phyloP scores from a whole-genome alignment of 176 grass and related monocot species.

The Oryza punctata region DNA sequence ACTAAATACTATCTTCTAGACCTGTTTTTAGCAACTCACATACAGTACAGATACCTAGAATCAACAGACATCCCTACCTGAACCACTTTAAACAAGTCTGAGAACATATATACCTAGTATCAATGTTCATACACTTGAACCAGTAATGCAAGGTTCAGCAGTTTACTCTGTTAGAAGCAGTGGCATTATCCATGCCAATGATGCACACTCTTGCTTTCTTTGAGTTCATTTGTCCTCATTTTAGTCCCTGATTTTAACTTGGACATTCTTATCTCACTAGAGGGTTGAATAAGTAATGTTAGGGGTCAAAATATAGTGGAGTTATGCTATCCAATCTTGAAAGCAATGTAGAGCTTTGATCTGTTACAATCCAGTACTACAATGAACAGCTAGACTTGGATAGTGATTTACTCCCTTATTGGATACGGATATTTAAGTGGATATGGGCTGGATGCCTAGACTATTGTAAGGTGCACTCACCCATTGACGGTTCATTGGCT shows the following conservation, averaged over 20 bases:
- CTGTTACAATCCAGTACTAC: too few species aligned
- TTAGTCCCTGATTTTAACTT: neutral
- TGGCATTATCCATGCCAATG: neutral
- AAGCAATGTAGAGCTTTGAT: neutral
- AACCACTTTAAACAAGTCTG: too few species aligned
- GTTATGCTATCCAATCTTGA: neutral
- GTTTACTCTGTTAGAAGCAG: too few species aligned
- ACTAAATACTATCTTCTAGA: too few species aligned
- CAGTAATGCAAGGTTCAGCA: too few species aligned
- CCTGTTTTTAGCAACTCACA: too few species aligned
- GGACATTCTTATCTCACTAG: neutral
- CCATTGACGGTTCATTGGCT: neutral
- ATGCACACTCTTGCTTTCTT: conserved; percentile 1
- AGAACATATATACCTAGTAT: too few species aligned
- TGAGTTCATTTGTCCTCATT: neutral
- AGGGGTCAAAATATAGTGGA: neutral
- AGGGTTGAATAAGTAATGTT: neutral
- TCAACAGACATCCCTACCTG: neutral
- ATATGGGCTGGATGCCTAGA: neutral
- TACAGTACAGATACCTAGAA: too few species aligned
- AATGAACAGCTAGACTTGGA: too few species aligned
- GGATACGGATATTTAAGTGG: neutral
- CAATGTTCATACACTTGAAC: too few species aligned
- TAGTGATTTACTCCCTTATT: too few species aligned
- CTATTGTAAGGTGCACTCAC: neutral